phyloP scores from a whole-genome alignment of 345 rosid species.

The Cochlearia excelsa region DNA sequence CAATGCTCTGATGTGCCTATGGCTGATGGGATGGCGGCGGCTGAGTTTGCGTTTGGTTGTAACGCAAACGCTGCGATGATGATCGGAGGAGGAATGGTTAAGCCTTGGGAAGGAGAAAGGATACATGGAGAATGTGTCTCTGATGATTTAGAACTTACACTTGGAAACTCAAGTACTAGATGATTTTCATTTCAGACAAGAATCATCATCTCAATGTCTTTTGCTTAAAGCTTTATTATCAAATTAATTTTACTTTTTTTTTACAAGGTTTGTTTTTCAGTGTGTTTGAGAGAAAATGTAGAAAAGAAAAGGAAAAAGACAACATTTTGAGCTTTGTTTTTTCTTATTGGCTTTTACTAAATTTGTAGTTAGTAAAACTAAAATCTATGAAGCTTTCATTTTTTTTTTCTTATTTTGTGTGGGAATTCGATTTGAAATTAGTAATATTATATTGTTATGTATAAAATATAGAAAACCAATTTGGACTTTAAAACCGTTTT shows the following conservation, averaged over 20 bases:
- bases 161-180: conserved; percentile 82
- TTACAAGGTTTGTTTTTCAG: conserved; percentile 8
- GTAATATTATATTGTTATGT: background rate
- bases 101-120: conserved; percentile 99
- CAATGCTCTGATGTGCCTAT: conserved; percentile 77
- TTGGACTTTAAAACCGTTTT: conserved; percentile 10
- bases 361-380: conserved; percentile 22
- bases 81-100: conserved; percentile 46
- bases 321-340: conserved; percentile 13
- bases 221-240: conserved; percentile 12
- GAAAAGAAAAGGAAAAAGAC: background rate
- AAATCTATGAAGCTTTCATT: conserved; percentile 3
- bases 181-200: conserved; percentile 26
- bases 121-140: conserved; percentile 89
- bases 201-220: background rate
- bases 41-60: conserved; percentile 93
- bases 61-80: conserved; percentile 32
- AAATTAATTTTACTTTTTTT: background rate
- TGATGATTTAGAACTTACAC: conserved; percentile 96
- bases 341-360: conserved; percentile 15
- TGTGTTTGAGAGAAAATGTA: conserved; percentile 15
- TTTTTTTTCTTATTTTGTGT: background rate
- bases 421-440: conserved; percentile 19
- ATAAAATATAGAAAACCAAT: conserved; percentile 1
- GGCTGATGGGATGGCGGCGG: conserved; percentile 74